These are phyloP conservation scores for Helicocarpus griseus DNA, from an alignment of 2,329 filamentous ascomycete genomes.

Conservation along the genomic window DNA sequence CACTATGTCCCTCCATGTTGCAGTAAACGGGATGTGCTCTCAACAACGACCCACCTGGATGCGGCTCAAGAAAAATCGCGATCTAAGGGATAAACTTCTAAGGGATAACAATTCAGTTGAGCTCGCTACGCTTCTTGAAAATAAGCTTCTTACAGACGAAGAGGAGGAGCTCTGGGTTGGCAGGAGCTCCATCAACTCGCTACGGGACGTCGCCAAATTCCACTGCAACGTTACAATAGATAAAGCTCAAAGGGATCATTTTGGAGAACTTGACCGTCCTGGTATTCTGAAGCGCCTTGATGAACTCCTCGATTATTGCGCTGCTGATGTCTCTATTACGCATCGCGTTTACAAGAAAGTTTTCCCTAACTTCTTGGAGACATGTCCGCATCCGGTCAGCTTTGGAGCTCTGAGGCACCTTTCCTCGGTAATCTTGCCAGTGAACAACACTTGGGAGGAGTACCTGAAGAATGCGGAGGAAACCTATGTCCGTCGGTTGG, in stretches of 20 bases:
- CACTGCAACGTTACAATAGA: slow-evolving; percentile 88
- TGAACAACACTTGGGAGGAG: slow-evolving; percentile 76
- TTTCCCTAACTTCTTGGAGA: slow-evolving; percentile 78
- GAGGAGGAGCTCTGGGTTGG: slow-evolving; percentile 96
- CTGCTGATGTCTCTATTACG: slow-evolving; percentile 84
- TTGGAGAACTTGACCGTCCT: slow-evolving; percentile 67
- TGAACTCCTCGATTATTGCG: slow-evolving; percentile 84
- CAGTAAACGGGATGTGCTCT: slow-evolving; percentile 98
- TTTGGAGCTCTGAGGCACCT: slow-evolving; percentile 89
- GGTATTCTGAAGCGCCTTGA: slow-evolving; percentile 65
- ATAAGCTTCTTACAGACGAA: slow-evolving; percentile 59
- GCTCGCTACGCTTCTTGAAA: slow-evolving; percentile 60
- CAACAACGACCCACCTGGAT: slow-evolving; percentile 94
- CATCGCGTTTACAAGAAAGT: slow-evolving; percentile 91
- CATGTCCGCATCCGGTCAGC: slow-evolving; percentile 93
- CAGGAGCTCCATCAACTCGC: slow-evolving; percentile 85
- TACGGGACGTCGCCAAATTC: slow-evolving; percentile 92
- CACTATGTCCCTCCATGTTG: slow-evolving; percentile 96
- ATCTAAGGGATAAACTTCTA: slow-evolving; percentile 69
- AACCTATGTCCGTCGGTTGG: slow-evolving; percentile 67
- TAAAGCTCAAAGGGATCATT: slow-evolving; percentile 77
- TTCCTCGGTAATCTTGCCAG: slow-evolving; percentile 85
- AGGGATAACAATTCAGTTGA: slow-evolving; percentile 62
- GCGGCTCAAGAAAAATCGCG: slow-evolving; percentile 85
- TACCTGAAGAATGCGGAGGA: slow-evolving; percentile 78